These are phyloP conservation scores for Nemania sp. DNA, from an alignment of 2,329 filamentous ascomycete genomes.

Conservation along the genomic window DNA sequence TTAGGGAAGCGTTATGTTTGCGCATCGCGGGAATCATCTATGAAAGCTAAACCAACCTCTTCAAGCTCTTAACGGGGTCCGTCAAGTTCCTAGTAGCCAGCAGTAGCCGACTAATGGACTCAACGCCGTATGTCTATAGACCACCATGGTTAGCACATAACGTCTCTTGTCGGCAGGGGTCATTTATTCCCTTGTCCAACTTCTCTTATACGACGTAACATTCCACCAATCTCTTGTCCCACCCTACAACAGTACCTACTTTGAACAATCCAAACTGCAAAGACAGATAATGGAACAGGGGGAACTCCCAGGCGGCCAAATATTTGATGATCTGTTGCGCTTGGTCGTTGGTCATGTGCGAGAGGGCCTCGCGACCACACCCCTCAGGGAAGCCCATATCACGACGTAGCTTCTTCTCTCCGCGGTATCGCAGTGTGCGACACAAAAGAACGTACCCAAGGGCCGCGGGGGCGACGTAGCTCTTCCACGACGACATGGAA, in stretches of 20 bases:
- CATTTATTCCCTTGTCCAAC: background rate
- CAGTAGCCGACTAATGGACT: conserved; percentile 49
- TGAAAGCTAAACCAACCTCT: conserved; percentile 44
- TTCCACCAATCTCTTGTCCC: background rate
- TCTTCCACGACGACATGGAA: conserved; percentile 39
- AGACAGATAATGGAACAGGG: conserved; percentile 43
- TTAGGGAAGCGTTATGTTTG: background rate
- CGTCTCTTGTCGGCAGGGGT: background rate
- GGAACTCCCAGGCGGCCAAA: conserved; percentile 46
- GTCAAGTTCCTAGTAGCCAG: conserved; percentile 50
- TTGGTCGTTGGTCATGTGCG: conserved; percentile 49
- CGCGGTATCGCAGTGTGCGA: conserved; percentile 47
- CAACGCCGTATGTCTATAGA: conserved; percentile 50
- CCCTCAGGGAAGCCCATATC: conserved; percentile 44
- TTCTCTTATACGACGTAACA: background rate
- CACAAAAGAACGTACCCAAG: conserved; percentile 47
- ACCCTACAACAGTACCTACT: conserved; percentile 33
- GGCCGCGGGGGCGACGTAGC: conserved; percentile 37
- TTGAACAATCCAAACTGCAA: conserved; percentile 52
- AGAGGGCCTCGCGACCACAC: conserved; percentile 44
- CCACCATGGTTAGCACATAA: background rate
- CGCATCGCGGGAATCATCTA: background rate
- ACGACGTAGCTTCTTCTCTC: conserved; percentile 44
- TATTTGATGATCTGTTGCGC: conserved; percentile 49
- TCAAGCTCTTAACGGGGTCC: conserved; percentile 49